Base-by-base conservation (phyloP, 805 yeast genomes). In the Lipomyces orientalis region DNA sequence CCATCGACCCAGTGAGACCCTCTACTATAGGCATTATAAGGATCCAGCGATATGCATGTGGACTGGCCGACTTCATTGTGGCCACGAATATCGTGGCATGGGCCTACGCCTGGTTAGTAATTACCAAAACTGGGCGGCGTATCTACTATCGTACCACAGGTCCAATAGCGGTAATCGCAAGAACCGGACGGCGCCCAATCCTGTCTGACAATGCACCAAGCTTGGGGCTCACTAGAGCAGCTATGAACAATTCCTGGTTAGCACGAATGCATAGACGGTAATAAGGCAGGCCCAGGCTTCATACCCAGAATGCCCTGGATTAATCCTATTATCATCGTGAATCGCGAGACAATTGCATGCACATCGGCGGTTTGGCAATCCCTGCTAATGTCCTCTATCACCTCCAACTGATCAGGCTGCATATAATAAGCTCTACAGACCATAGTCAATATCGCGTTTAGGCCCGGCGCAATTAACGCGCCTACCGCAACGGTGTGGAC, bases 1-100 rank as follows among this genome's bases (percentile, higher is more conserved):
- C 77, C 6, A 83, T 58, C 0, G 93, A 89, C 33, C 97, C 97
- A 14, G 88, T 84, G 2, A 84, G 61, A 31, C 87, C 81, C 39
- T 81, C 82, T 0, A 88, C 33, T 0, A 83, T 65, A 16, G 82
- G 81, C 1, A 84, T 77, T 0, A 82, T 33, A 0, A 89, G 76
- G 67, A 87, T 80, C 22, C 64, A 71, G 22, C 67, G 57, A 65
- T 76, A 76, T 10, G 71, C 72, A 51, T 55, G 9, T 6, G 31
- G 31, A 35, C 54, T 46, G 14, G 35, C 12, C 4, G 69, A 66
- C 14, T 39, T 62, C 3, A 46, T 51, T 7, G 55, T 33, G 46
- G 16, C 49, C 16, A 14, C 49, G 9, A 43, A 43, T 43, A 43
- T 43, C 4, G 49, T 43, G 22, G 49, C 7, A n/a, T 19, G n/a